Percentiles rank a stretch among this genome's conserved stretches.
Evolutionary conservation across 2,329 filamentous ascomycete species (phyloP).

Genomic region (Paracoccidioides lutzii): DNA sequence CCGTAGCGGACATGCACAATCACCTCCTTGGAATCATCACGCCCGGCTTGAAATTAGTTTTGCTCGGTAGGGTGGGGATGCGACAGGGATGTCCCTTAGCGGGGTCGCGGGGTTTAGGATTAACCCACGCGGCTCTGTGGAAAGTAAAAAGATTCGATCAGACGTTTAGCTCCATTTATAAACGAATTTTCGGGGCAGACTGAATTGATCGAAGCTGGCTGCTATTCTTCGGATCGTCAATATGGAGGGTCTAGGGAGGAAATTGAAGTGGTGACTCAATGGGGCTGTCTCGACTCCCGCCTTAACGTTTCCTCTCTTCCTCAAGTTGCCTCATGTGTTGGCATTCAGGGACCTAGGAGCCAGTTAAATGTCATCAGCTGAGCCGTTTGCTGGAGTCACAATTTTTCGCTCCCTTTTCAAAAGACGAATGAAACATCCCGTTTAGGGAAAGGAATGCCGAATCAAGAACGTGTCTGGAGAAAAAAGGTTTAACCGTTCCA

Average conservation of each 20-base stretch:
- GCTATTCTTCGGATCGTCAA: too few species aligned
- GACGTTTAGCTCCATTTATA: neutral
- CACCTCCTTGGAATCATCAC: neutral
- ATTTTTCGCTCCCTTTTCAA: neutral
- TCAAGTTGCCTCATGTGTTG: neutral
- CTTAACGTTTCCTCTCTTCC: neutral
- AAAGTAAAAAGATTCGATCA: neutral
- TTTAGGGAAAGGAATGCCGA: neutral
- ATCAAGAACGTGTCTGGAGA: neutral
- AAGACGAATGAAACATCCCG: neutral
- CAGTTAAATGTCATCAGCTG: neutral
- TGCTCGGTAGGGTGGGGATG: neutral
- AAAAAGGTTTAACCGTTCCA: neutral
- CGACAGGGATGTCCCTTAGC: neutral
- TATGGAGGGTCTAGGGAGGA: neutral
- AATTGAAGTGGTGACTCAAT: neutral
- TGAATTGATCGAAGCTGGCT: neutral
- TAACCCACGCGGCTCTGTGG: neutral
- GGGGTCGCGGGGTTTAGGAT: neutral
- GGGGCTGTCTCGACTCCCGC: neutral
- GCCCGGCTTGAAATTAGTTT: neutral
- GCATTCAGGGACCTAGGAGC: neutral
- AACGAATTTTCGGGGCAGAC: neutral
- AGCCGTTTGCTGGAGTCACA: neutral
- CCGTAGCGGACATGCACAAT: neutral